phyloP scores from a whole-genome alignment of 1,139 yeast species.

The Hyphopichia pseudoburtonii region DNA sequence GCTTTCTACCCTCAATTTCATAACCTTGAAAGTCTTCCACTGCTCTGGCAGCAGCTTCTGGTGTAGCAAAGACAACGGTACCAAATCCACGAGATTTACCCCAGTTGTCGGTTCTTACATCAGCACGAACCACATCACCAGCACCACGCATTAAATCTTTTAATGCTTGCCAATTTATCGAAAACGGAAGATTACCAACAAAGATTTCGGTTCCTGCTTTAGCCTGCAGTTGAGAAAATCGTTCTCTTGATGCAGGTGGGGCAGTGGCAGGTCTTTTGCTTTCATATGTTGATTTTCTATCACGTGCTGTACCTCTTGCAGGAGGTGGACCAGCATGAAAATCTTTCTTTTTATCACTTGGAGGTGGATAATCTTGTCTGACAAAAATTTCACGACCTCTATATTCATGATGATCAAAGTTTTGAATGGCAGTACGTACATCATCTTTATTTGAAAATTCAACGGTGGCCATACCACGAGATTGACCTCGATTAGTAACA shows the following conservation, averaged over 20 bases:
- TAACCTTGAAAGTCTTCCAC: constrained; percentile 64
- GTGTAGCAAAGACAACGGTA: constrained; percentile 60
- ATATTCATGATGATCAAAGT: constrained; percentile 65
- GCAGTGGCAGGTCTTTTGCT: background rate
- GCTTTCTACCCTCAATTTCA: constrained; percentile 64
- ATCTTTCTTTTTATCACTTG: constrained; percentile 40
- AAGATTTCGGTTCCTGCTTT: constrained; percentile 67
- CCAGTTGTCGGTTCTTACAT: constrained; percentile 63
- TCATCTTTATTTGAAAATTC: constrained; percentile 71
- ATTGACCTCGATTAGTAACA: constrained; percentile 77
- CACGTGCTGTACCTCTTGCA: constrained; percentile 15
- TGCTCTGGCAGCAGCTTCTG: constrained; percentile 63
- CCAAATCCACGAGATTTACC: constrained; percentile 91
- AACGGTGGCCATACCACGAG: constrained; percentile 92
- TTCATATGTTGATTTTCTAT: background rate
- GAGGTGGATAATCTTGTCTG: constrained; percentile 86
- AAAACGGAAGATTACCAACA: constrained; percentile 80
- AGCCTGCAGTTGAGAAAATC: constrained; percentile 15
- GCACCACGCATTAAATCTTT: constrained; percentile 79
- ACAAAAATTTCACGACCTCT: constrained; percentile 85
- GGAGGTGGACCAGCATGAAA: constrained; percentile 2
- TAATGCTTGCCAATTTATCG: constrained; percentile 79
- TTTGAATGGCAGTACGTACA: constrained; percentile 72
- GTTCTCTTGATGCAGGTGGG: constrained; percentile 14
- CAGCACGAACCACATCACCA: constrained; percentile 80